A percentile compares a stretch with the other conserved stretches of the same genome.
Evolutionary conservation across 371 early-diverging fungal genomes (phyloP).

Genomic region (Apophysomyces sp.): DNA sequence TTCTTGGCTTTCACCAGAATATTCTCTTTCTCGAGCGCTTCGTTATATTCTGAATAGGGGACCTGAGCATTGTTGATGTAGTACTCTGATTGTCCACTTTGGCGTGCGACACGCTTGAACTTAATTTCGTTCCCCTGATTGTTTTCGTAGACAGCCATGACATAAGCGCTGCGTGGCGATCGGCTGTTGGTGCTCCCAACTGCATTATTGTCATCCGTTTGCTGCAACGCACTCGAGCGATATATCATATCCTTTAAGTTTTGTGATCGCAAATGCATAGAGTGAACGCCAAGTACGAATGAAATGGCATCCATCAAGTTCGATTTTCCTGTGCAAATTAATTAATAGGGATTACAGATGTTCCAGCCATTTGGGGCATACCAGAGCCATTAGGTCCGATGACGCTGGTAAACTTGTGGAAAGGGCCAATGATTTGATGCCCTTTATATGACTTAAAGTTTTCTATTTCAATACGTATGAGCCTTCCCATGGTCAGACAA

Average conservation of each 20-base stretch:
- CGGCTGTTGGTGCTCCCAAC: slow-evolving; percentile 15
- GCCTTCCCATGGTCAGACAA: slow-evolving; percentile 65
- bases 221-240: slow-evolving; percentile 54
- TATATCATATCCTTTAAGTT: slow-evolving; percentile 92
- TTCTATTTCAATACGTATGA: slow-evolving; percentile 91
- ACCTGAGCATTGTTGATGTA: slow-evolving; percentile 79
- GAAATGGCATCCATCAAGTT: slow-evolving; percentile 99
- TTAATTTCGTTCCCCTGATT: slow-evolving; percentile 48
- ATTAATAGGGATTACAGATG: neutral
- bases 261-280: slow-evolving; percentile 83
- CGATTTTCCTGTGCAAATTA: slow-evolving; percentile 79
- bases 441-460: slow-evolving; percentile 99
- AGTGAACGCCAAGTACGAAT: slow-evolving; percentile 96
- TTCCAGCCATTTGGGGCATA: slow-evolving; percentile 14
- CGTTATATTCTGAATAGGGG: slow-evolving; percentile 72
- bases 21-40: slow-evolving; percentile 81
- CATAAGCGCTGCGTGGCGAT: slow-evolving; percentile 63
- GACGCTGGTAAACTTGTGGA: slow-evolving; percentile 95
- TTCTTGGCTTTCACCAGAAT: slow-evolving; percentile 95
- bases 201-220: slow-evolving; percentile 19
- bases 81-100: slow-evolving; percentile 84
- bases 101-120: slow-evolving; percentile 73
- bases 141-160: slow-evolving; percentile 81
- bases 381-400: slow-evolving; percentile 99
- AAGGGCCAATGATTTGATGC: slow-evolving; percentile 91